phyloP scores from a whole-genome alignment of 192 early-diverging fungal species.

The Cetraspora pellucida region DNA sequence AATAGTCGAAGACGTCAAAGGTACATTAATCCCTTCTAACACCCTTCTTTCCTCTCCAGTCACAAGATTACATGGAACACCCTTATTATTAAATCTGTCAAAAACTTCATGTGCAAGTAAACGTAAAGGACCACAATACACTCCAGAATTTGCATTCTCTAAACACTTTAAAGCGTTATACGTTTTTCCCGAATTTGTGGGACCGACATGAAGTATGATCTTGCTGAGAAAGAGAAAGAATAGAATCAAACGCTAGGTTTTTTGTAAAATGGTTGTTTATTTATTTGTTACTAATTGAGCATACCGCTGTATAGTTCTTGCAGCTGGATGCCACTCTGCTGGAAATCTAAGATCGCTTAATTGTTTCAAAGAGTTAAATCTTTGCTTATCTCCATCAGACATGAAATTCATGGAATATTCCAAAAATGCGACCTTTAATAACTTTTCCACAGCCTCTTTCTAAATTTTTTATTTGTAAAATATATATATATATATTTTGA shows the following conservation, averaged over 20 bases:
- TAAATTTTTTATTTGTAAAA: neutral
- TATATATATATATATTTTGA: neutral
- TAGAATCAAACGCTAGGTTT: neutral
- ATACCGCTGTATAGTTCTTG: conserved; percentile 75
- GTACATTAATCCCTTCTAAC: conserved; percentile 44
- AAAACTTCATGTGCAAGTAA: conserved; percentile 93
- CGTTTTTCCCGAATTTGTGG: conserved; percentile 98
- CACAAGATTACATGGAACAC: conserved; percentile 78
- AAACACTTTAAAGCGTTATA: conserved; percentile 82
- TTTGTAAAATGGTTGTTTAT: neutral
- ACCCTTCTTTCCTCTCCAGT: conserved; percentile 88
- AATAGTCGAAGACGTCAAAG: conserved; percentile 76
- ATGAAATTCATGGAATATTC: conserved; percentile 41
- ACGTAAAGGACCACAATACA: conserved; percentile 91
- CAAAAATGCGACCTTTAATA: conserved; percentile 50
- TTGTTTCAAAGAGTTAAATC: conserved; percentile 56
- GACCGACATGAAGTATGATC: conserved; percentile 93
- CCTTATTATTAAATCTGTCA: conserved; percentile 76
- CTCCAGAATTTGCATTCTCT: conserved; percentile 58
- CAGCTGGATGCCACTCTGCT: conserved; percentile 74
- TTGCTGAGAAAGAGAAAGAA: conserved; percentile 47
- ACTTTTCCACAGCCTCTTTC: conserved; percentile 14
- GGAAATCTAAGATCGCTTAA: conserved; percentile 79
- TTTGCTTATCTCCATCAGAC: conserved; percentile 43
- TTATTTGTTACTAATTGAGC: neutral